These are phyloP conservation scores for Calonectria pseudoreteaudii DNA, from an alignment of 2,329 filamentous ascomycete species.

Conservation along the genomic window DNA sequence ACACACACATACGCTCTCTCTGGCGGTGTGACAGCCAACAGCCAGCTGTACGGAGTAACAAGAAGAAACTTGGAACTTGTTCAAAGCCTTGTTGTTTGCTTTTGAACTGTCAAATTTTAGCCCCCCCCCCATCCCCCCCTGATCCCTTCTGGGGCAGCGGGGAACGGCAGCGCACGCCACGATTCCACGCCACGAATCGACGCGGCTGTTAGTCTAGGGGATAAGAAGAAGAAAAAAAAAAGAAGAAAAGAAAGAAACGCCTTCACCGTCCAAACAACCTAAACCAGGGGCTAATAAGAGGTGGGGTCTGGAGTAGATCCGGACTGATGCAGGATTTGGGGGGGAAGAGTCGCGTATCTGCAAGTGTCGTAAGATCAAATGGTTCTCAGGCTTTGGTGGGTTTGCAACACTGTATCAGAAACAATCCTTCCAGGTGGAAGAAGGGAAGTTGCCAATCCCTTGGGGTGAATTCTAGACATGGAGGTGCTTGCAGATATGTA, in stretches of 20 bases:
- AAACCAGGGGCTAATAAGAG: neutral
- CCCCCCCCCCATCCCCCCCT: no score
- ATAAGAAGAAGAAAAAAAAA: no score
- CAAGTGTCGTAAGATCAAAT: neutral
- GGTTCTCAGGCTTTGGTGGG: neutral
- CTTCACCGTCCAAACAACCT: neutral
- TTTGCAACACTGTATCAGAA: neutral
- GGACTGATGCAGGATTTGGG: neutral
- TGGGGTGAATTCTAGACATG: neutral
- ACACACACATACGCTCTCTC: no score
- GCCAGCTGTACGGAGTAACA: no score
- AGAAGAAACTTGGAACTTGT: neutral
- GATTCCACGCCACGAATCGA: neutral
- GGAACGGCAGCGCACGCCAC: neutral
- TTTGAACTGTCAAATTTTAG: neutral
- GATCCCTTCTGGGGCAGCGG: neutral
- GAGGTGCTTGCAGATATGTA: neutral
- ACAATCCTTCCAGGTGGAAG: neutral
- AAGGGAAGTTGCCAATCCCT: fast-evolving
- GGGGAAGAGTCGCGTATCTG: neutral
- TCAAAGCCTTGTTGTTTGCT: neutral
- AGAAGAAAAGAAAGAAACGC: neutral
- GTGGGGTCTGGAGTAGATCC: neutral
- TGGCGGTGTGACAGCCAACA: neutral
- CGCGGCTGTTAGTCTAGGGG: neutral